Evolutionary conservation across 225 moss, liverwort and hornwort species (phyloP).

Genomic region (Sphagnum tenellum): DNA sequence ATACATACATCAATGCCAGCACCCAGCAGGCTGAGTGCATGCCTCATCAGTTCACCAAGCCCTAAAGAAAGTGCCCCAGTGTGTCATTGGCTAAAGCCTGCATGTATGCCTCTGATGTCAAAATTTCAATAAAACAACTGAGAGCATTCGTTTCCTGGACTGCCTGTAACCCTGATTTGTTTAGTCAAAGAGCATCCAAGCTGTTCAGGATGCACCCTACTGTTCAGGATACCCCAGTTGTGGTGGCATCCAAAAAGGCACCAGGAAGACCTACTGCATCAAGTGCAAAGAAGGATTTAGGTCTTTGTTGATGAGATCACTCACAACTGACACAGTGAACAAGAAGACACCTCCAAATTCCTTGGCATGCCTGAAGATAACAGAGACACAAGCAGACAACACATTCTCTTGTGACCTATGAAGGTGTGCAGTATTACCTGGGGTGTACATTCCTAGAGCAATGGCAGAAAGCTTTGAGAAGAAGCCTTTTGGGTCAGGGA

Average conservation of each 20-base stretch:
- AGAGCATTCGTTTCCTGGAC: conserved; percentile 88
- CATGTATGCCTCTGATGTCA: conserved; percentile 74
- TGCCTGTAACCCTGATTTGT: conserved; percentile 77
- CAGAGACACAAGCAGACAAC: conserved; percentile 65
- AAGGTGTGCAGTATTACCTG: conserved; percentile 64
- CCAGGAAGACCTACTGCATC: conserved; percentile 76
- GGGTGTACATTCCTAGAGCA: conserved; percentile 93
- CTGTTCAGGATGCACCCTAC: conserved; percentile 97
- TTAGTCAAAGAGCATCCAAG: conserved; percentile 90
- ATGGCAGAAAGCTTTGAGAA: conserved; percentile 92
- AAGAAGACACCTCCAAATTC: conserved; percentile 98
- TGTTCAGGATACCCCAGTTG: conserved; percentile 80
- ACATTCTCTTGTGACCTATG: conserved; percentile 80
- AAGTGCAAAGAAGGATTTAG: conserved; percentile 85
- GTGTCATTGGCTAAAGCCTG: conserved; percentile 94
- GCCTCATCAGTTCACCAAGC: conserved; percentile 88
- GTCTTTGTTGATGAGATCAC: conserved; percentile 96
- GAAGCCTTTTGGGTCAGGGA: conserved; percentile 78
- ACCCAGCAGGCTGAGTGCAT: conserved; percentile 77
- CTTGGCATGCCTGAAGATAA: conserved; percentile 81
- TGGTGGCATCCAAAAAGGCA: conserved; percentile 82
- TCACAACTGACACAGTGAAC: conserved; percentile 94
- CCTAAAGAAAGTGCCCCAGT: conserved; percentile 89
- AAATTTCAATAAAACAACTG: conserved; percentile 87
- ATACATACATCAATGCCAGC: conserved; percentile 96